Evolutionary conservation across 257 asterid species (phyloP), one percentile per base, ranked within the genome.

Genomic region (Mitragyna speciosa): DNA sequence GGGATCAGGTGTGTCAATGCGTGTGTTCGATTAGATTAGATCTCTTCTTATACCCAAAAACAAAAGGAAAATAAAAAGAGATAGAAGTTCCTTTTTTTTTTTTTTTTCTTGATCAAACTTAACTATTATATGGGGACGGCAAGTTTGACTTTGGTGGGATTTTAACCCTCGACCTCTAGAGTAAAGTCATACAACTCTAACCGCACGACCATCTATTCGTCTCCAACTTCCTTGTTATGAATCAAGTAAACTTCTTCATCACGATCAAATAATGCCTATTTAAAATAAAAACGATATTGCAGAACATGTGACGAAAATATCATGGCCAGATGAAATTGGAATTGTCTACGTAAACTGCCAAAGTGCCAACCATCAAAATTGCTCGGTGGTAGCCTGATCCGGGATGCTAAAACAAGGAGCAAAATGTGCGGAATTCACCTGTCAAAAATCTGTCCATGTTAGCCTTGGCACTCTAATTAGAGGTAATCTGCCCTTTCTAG

Each of bases 371-470:
- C 75, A 69, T 30, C 76, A 51, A 36, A 36, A 24, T 47, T 77
- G 79, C 79, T 65, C 26, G 22, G 28, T 71, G 51, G 70, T 30
- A 80, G 33, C 64, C 31, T 52, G 43, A 72, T 72, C 70, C 24
- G 36, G 49, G 33, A 30, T 69, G 56, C 12, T n/a, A 39, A 76
- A 73, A 41, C 0, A 5, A 30, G 12, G 56, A 69, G 78, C 67
- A 65, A 82, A 72, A 75, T 73, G 78, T 78, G 85, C 73, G 70
- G 10, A 59, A 54, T 81, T 67, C 39, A 49, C 56, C 7, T 56
- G 77, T 54, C 76, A 75, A 68, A 73, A 10, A 49, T 72, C 61
- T 45, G 3, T 65, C 28, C 78, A 78, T 48, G 78, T 56, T 77
- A 75, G 39, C 75, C 45, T 68, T 81, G 41, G 64, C 75, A 68